A percentile compares a stretch with the other conserved stretches of the same genome.
Evolutionary conservation across 768 basidiomycete genomes (phyloP).

Genomic region (Tricholoma terreum): DNA sequence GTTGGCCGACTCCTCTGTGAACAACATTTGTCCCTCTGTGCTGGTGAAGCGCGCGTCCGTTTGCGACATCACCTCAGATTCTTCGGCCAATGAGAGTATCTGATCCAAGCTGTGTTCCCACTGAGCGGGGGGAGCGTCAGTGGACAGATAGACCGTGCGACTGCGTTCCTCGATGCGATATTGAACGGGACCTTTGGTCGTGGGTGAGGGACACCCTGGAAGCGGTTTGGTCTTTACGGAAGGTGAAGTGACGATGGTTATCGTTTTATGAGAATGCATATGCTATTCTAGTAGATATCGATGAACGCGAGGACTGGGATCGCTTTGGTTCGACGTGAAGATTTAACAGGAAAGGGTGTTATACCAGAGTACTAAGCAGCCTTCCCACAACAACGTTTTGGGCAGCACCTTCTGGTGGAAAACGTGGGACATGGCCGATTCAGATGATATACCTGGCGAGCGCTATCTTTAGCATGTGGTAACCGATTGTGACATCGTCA

Average conservation of each 20-base stretch:
- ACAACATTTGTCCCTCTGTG: not conserved
- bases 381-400: not conserved
- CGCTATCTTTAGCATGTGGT: no score
- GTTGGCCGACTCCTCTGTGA: not conserved
- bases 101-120: slow-evolving; percentile 41
- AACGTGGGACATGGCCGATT: not conserved
- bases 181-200: slow-evolving; percentile 28
- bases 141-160: slow-evolving; percentile 44
- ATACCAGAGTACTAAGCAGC: not conserved
- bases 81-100: slow-evolving; percentile 38
- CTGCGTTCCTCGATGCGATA: slow-evolving; percentile 49
- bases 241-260: slow-evolving; percentile 37
- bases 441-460: no score
- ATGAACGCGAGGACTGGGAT: slow-evolving; percentile 1
- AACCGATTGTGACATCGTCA: slow-evolving; percentile 3
- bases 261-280: slow-evolving; percentile 36
- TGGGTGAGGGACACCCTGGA: slow-evolving; percentile 26
- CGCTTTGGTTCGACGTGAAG: not conserved
- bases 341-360: no score
- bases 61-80: slow-evolving; percentile 19
- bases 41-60: slow-evolving; percentile 1
- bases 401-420: not conserved
- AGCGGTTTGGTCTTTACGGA: slow-evolving; percentile 21
- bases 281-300: slow-evolving; percentile 1
- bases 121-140: slow-evolving; percentile 40